Conservation (phyloP, 441 rosid species). For the Theobroma grandiflorum region DNA sequence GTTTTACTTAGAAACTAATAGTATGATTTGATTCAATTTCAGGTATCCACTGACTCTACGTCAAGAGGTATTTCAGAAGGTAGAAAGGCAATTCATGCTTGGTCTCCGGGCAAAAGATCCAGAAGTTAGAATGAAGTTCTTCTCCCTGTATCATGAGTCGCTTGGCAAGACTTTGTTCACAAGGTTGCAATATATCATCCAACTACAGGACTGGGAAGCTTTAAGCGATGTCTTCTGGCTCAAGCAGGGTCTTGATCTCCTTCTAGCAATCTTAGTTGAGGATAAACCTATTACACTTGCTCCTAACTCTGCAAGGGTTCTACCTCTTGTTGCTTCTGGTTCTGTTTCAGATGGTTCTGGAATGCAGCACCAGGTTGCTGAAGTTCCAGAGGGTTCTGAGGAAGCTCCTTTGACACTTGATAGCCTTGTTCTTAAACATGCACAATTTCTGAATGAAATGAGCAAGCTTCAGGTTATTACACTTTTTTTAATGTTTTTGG, state of each 20-base stretch:
- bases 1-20: constrained; percentile 26
- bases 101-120: constrained; percentile 98
- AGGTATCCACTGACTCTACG: constrained; percentile 74
- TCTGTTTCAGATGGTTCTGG: constrained; percentile 66
- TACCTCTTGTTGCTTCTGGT: constrained; percentile 63
- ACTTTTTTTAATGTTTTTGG: not conserved
- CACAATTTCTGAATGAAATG: constrained; percentile 81
- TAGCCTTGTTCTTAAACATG: constrained; percentile 78
- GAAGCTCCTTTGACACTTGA: constrained; percentile 82
- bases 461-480: constrained; percentile 88
- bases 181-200: constrained; percentile 87
- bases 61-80: constrained; percentile 95
- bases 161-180: constrained; percentile 78
- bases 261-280: constrained; percentile 89
- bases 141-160: constrained; percentile 87
- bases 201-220: constrained; percentile 98
- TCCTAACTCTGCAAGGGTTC: constrained; percentile 92
- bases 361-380: constrained; percentile 62
- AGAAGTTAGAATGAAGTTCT: constrained; percentile 85
- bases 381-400: constrained; percentile 66
- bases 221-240: constrained; percentile 99
- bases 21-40: constrained; percentile 41
- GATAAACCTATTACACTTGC: constrained; percentile 93
- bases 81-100: constrained; percentile 97
- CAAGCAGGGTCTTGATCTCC: constrained; percentile 99